Evolutionary conservation across 2,329 filamentous ascomycete species (phyloP).

Genomic region (Aaosphaeria arxii): DNA sequence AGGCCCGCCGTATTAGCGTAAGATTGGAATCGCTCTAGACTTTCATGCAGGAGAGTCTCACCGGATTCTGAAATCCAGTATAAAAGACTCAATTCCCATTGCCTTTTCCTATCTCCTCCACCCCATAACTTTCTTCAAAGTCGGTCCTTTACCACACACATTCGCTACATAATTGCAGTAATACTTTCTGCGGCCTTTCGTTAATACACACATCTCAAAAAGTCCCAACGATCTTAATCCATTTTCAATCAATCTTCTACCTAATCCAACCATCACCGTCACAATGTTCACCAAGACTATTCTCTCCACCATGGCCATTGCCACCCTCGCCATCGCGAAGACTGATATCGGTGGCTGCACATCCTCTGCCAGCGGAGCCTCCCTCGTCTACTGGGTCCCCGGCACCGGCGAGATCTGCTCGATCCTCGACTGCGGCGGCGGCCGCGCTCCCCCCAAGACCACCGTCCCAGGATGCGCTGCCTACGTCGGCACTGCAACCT

Average conservation of each 20-base stretch:
- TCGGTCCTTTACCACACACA: neutral
- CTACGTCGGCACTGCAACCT: slow-evolving; percentile 56
- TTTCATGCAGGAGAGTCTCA: too few relatives aligned
- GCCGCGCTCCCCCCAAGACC: slow-evolving; percentile 62
- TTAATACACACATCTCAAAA: slow-evolving; percentile 1
- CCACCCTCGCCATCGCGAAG: slow-evolving; percentile 28
- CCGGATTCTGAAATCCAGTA: too few relatives aligned
- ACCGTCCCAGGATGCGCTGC: slow-evolving; percentile 58
- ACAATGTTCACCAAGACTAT: slow-evolving; percentile 13
- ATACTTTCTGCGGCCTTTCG: neutral
- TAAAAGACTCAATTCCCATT: too few relatives aligned
- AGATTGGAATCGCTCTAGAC: too few relatives aligned
- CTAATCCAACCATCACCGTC: neutral
- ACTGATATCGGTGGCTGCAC: slow-evolving; percentile 47
- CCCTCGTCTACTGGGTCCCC: slow-evolving; percentile 59
- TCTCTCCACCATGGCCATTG: slow-evolving; percentile 26
- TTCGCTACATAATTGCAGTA: neutral
- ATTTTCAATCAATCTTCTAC: neutral
- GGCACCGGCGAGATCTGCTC: slow-evolving; percentile 63
- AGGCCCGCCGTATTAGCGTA: too few relatives aligned
- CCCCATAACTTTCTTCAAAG: neutral
- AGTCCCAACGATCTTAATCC: neutral
- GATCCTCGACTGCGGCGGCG: slow-evolving; percentile 65
- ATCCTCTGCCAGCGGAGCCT: slow-evolving; percentile 42
- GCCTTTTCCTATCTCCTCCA: neutral